Conservation (phyloP, 352 stramenopile genomes). For the Phytophthora lateralis region DNA sequence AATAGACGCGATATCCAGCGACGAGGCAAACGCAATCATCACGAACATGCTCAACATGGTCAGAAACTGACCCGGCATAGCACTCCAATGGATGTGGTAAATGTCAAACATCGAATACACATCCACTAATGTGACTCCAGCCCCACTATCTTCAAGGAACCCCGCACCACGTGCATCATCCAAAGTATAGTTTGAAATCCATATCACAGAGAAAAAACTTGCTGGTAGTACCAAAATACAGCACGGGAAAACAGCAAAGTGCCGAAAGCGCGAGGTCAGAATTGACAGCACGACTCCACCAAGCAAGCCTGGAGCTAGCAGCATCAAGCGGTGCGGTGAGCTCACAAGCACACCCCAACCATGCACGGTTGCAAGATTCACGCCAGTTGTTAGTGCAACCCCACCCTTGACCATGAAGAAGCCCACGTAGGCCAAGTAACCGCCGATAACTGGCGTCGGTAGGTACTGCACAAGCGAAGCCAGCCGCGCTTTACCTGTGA, state of each 20-base stretch:
- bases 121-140: constrained; percentile 39
- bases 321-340: constrained; percentile 53
- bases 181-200: constrained; percentile 69
- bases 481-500: constrained; percentile 89
- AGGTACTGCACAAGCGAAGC: constrained; percentile 96
- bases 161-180: constrained; percentile 87
- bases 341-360: constrained; percentile 77
- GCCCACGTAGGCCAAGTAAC: constrained; percentile 97
- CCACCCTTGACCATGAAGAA: constrained; percentile 95
- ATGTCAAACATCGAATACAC: constrained; percentile 79
- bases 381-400: constrained; percentile 84
- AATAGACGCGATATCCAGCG: constrained; percentile 95
- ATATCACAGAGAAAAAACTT: constrained; percentile 90
- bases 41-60: constrained; percentile 94
- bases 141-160: constrained; percentile 72
- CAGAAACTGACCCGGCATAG: constrained; percentile 68
- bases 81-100: constrained; percentile 74
- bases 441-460: constrained; percentile 94
- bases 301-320: constrained; percentile 79
- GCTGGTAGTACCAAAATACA: constrained; percentile 57
- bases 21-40: constrained; percentile 94
- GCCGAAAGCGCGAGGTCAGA: constrained; percentile 65
- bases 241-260: constrained; percentile 70
- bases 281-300: constrained; percentile 76
- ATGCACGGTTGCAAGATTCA: constrained; percentile 64